These are phyloP conservation scores for Cryphonectria nitschkei DNA, from an alignment of 2,329 filamentous ascomycete genomes.

Conservation along the genomic window DNA sequence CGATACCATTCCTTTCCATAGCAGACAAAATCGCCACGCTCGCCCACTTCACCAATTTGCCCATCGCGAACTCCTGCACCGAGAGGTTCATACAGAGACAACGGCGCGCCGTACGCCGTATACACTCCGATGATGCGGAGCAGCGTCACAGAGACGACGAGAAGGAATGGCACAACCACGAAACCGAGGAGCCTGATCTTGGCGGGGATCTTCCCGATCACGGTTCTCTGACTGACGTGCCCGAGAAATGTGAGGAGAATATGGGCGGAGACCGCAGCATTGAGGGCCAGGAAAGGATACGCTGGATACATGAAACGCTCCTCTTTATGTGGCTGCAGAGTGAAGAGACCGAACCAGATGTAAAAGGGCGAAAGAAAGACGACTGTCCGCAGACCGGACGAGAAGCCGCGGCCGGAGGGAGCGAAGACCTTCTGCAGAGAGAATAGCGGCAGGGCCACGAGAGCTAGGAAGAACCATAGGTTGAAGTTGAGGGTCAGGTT, in stretches of 20 bases:
- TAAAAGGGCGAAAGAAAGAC: conserved; percentile 88
- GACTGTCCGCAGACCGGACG: conserved; percentile 73
- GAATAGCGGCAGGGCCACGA: conserved; percentile 75
- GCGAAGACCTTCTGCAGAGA: conserved; percentile 71
- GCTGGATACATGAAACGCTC: conserved; percentile 98
- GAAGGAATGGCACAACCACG: conserved; percentile 59
- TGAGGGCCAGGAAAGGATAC: conserved; percentile 88
- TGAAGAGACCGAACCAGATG: conserved; percentile 91
- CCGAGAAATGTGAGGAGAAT: conserved; percentile 78
- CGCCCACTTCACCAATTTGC: conserved; percentile 50
- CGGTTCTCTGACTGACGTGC: conserved; percentile 65
- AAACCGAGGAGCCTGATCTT: conserved; percentile 73
- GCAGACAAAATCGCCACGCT: conserved; percentile 73
- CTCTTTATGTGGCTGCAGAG: conserved; percentile 92
- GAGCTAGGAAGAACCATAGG: conserved; percentile 83
- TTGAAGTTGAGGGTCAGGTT: conserved; percentile 96
- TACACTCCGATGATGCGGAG: conserved; percentile 74
- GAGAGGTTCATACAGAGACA: conserved; percentile 71
- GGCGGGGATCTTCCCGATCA: conserved; percentile 73
- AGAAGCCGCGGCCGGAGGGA: conserved; percentile 63
- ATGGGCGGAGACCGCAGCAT: conserved; percentile 83
- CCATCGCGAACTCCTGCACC: conserved; percentile 54
- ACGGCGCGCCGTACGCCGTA: conserved; percentile 80
- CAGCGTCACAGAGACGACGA: conserved; percentile 19
- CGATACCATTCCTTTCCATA: conserved; percentile 98